These are phyloP conservation scores for Eucalyptus regnans DNA, from an alignment of 345 rosid species.

Conservation along the genomic window DNA sequence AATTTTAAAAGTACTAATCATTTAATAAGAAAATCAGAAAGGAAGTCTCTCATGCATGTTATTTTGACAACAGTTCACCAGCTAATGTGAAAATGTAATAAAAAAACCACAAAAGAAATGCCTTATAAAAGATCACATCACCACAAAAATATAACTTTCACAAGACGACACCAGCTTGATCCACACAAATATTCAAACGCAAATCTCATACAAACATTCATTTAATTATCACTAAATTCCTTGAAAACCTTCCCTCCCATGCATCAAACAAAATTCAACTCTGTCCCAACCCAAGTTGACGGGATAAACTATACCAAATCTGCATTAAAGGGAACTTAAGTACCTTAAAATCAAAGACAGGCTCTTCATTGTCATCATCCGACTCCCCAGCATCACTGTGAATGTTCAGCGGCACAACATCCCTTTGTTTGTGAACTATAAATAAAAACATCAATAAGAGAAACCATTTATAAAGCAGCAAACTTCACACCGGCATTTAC, in stretches of 20 bases:
- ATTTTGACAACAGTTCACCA: background rate
- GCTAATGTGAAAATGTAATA: background rate
- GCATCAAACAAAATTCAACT: background rate
- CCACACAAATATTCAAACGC: background rate
- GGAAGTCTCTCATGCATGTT: background rate
- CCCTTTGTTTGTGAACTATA: slow-evolving; percentile 84
- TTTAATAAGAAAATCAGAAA: background rate
- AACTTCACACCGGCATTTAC: background rate
- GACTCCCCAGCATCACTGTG: slow-evolving; percentile 49
- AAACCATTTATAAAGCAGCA: background rate
- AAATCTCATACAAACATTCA: background rate
- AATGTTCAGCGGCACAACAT: slow-evolving; percentile 58
- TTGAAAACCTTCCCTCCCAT: background rate
- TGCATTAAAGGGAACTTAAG: background rate
- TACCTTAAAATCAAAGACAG: slow-evolving; percentile 64
- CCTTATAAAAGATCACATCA: background rate
- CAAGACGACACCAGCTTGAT: background rate
- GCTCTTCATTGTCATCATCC: slow-evolving; percentile 61
- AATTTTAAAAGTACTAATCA: background rate
- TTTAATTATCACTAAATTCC: background rate
- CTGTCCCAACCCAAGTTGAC: background rate
- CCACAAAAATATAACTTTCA: background rate
- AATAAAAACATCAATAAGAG: background rate
- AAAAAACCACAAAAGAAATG: background rate
- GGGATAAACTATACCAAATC: background rate